Evolutionary conservation across 2,329 filamentous ascomycete species (phyloP).

Genomic region (Niveomyces coronatus): DNA sequence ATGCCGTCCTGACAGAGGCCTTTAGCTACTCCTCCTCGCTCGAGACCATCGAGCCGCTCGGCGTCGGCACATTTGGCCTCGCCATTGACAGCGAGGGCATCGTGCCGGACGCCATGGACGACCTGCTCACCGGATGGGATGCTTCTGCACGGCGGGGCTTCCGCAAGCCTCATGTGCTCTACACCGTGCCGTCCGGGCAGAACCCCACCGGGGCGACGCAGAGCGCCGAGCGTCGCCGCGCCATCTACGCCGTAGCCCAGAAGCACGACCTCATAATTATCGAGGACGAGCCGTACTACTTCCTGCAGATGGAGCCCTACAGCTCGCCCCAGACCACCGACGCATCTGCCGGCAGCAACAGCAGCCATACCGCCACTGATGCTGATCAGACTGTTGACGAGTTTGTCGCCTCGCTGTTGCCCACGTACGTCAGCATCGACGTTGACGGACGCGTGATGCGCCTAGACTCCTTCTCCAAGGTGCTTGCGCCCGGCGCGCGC

Average conservation of each 20-base stretch:
- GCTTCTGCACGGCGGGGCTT: slow-evolving; percentile 29
- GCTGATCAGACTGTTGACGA: slow-evolving; percentile 53
- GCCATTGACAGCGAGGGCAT: slow-evolving; percentile 44
- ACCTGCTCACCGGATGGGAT: slow-evolving; percentile 41
- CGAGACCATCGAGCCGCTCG: slow-evolving; percentile 46
- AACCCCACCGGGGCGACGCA: slow-evolving; percentile 88
- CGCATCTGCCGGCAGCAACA: too few relatives aligned
- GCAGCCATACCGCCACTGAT: too few relatives aligned
- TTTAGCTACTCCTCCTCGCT: slow-evolving; percentile 76
- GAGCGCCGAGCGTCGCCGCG: slow-evolving; percentile 52
- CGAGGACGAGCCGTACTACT: slow-evolving; percentile 94
- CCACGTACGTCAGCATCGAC: slow-evolving; percentile 71
- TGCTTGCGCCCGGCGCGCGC: slow-evolving; percentile 71
- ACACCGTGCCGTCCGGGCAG: slow-evolving; percentile 65
- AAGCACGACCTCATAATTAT: slow-evolving; percentile 81
- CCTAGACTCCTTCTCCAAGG: slow-evolving; percentile 89
- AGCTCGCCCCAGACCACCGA: too few relatives aligned
- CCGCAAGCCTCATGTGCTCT: slow-evolving; percentile 44
- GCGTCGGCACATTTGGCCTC: slow-evolving; percentile 40
- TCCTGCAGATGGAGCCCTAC: slow-evolving; percentile 78
- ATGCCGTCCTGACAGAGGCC: slow-evolving; percentile 76
- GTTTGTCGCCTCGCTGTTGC: slow-evolving; percentile 54
- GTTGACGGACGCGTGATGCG: slow-evolving; percentile 80
- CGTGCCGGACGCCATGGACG: slow-evolving; percentile 40
- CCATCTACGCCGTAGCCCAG: slow-evolving; percentile 66